Conservation (phyloP, 352 stramenopile genomes). For the Stramenopiles sp. region DNA sequence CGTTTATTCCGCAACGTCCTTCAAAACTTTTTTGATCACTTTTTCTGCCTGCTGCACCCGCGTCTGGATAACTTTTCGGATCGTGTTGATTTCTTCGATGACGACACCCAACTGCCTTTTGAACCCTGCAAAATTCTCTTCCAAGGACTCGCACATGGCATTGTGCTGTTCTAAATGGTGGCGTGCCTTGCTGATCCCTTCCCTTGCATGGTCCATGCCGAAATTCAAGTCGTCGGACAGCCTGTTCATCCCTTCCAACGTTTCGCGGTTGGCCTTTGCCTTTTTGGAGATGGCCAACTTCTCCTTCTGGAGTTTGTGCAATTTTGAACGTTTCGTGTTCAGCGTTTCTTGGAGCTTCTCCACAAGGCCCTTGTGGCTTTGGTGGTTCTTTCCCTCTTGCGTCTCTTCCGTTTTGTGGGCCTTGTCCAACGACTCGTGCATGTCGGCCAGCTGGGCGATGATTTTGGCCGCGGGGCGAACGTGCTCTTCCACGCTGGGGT, state of each 20-base stretch:
- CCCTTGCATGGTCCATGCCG: not conserved
- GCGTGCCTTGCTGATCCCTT: not conserved
- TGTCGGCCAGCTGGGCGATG: not conserved
- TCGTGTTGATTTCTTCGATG: not conserved
- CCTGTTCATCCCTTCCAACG: not conserved
- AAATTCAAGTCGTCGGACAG: not conserved
- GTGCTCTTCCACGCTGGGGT: not conserved
- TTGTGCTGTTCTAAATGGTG: not conserved
- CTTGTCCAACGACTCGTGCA: not conserved
- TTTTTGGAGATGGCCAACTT: not conserved
- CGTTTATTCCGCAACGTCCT: too few relatives aligned
- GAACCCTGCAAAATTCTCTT: not conserved
- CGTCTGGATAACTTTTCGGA: not conserved
- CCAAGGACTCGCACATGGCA: not conserved
- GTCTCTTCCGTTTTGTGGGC: not conserved
- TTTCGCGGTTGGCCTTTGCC: not conserved
- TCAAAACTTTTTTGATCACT: not conserved
- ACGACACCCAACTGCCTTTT: not conserved
- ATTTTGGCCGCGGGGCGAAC: not conserved
- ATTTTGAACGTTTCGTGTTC: not conserved
- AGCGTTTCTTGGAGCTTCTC: not conserved
- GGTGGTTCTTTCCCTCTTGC: not conserved
- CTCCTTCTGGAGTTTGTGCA: not conserved
- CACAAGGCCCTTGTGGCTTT: not conserved
- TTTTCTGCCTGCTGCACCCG: not conserved